A percentile compares a stretch with the other conserved stretches of the same genome.
Evolutionary conservation across 148 eudicot species (phyloP).

Genomic region (Gaultheria prostrata): DNA sequence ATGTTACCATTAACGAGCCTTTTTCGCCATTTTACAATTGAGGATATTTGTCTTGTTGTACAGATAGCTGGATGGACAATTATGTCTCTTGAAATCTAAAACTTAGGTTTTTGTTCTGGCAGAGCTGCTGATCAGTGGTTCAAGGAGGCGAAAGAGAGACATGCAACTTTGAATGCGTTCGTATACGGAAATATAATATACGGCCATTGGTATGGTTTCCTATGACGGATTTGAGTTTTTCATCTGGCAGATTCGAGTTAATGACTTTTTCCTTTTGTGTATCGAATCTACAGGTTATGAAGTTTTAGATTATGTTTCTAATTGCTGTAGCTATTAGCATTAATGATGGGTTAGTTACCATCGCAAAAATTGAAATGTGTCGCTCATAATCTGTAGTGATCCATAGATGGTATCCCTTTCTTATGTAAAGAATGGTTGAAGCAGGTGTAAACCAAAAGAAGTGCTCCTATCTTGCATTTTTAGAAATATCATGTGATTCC

Average conservation of each 20-base stretch:
- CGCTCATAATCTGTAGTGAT: background rate
- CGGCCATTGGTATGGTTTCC: conserved; percentile 66
- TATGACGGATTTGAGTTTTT: background rate
- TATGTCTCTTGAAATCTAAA: conserved; percentile 21
- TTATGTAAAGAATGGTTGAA: background rate
- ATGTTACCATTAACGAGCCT: background rate
- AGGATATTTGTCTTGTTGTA: background rate
- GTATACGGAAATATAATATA: conserved; percentile 90
- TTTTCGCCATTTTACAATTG: background rate
- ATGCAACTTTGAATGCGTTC: conserved; percentile 57
- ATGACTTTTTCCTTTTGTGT: background rate
- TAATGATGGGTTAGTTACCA: background rate
- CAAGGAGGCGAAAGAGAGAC: conserved; percentile 81
- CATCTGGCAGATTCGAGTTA: background rate
- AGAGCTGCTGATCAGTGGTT: conserved; percentile 99
- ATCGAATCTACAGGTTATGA: background rate
- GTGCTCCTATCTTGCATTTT: background rate
- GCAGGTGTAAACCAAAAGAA: background rate
- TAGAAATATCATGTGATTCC: conserved; percentile 2
- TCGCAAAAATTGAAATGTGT: background rate
- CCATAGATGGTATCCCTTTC: background rate
- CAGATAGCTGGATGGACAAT: background rate
- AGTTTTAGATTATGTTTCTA: background rate
- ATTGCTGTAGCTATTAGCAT: background rate
- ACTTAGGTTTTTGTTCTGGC: conserved; percentile 42